Conservation (phyloP, 2,329 filamentous ascomycete genomes). For the Fusarium albosuccineum region DNA sequence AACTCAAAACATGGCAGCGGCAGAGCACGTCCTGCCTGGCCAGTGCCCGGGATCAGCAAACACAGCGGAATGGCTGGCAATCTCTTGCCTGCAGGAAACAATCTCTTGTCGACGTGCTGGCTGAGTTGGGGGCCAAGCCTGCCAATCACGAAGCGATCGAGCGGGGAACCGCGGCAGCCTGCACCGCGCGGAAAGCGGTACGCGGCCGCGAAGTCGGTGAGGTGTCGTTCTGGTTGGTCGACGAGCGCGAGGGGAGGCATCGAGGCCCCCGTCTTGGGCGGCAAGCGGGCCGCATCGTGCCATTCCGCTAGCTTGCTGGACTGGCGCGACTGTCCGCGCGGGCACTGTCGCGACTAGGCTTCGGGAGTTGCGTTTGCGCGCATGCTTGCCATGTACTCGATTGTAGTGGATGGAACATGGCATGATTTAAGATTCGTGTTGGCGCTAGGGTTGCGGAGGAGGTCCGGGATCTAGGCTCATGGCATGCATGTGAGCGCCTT, state of each 20-base stretch:
- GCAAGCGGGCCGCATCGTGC: constrained; percentile 39
- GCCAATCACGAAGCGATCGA: constrained; percentile 39
- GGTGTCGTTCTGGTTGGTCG: constrained; percentile 32
- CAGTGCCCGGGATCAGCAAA: constrained; percentile 18
- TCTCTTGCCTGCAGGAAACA: constrained; percentile 35
- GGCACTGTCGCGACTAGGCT: constrained; percentile 16
- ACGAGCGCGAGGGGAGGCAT: constrained; percentile 34
- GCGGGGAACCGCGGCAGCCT: constrained; percentile 40
- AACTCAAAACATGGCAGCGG: constrained; percentile 22
- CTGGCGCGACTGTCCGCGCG: constrained; percentile 12
- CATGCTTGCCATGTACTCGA: constrained; percentile 2
- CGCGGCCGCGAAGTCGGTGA: constrained; percentile 32
- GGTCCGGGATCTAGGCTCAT: constrained; percentile 25
- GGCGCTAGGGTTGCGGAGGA: constrained; percentile 23
- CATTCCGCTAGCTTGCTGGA: constrained; percentile 30
- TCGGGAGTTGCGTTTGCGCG: constrained; percentile 17
- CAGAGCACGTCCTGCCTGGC: constrained; percentile 22
- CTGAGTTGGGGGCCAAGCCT: constrained; percentile 37
- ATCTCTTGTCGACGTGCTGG: constrained; percentile 38
- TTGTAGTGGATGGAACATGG: constrained; percentile 24
- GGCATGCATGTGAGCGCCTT: constrained; percentile 24
- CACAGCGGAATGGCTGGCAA: constrained; percentile 30
- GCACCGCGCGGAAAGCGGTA: constrained; percentile 34
- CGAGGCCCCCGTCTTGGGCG: constrained; percentile 27
- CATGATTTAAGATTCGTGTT: constrained; percentile 39